Percentiles rank a stretch among this genome's conserved stretches.
phyloP scores from a whole-genome alignment of 1,284 basidiomycete genomes.

The Microbotryomycetes sp. region DNA sequence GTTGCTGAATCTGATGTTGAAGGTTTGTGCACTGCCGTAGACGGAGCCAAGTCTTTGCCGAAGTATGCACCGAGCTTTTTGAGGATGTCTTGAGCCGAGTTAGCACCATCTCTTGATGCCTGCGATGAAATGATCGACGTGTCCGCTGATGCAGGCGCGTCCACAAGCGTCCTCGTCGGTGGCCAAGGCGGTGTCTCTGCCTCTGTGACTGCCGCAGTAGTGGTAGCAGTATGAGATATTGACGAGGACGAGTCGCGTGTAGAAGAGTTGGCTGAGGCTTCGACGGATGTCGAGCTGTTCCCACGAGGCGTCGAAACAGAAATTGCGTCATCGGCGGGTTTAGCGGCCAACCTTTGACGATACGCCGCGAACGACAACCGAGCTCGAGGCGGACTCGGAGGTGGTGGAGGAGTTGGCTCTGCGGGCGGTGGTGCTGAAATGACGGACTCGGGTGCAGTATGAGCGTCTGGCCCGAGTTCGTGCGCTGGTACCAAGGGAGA shows the following conservation, averaged over 20 bases:
- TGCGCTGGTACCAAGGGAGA: no score
- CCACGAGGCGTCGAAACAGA: no score
- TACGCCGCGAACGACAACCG: not conserved
- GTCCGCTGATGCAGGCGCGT: not conserved
- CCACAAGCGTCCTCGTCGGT: not conserved
- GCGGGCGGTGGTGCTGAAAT: not conserved
- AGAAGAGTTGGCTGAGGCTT: no score
- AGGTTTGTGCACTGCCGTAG: not conserved
- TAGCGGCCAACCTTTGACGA: not conserved
- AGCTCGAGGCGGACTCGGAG: constrained; percentile 2
- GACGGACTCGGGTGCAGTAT: no score
- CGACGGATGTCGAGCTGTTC: not conserved
- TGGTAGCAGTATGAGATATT: no score
- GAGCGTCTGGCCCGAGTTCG: no score
- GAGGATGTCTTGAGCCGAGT: constrained; percentile 31
- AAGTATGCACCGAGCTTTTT: constrained; percentile 34
- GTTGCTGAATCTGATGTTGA: not conserved
- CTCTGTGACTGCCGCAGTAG: not conserved
- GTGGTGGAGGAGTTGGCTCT: not conserved
- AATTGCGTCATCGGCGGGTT: not conserved
- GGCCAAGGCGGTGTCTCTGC: not conserved
- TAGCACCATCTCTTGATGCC: not conserved
- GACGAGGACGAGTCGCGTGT: no score
- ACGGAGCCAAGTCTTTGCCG: not conserved
- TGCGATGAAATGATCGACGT: not conserved